Evolutionary conservation across 768 basidiomycete species (phyloP).

Genomic region (Suillus occidentalis): DNA sequence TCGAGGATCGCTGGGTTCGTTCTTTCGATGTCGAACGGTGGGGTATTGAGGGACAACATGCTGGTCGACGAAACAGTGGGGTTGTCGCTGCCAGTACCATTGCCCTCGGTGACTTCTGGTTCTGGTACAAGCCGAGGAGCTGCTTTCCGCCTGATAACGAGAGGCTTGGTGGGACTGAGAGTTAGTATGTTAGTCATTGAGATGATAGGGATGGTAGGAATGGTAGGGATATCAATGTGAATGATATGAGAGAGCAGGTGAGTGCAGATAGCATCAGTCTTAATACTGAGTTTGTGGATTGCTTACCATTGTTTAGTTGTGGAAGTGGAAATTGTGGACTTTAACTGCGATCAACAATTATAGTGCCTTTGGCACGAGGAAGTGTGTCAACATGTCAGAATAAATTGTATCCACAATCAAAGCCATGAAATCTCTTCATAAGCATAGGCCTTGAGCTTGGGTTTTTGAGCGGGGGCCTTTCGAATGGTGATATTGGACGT

Average conservation of each 20-base stretch:
- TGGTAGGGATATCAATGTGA: too few relatives aligned
- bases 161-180: not conserved
- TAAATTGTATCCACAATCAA: not conserved
- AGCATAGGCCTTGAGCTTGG: not conserved
- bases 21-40: conserved; percentile 31
- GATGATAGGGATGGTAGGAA: too few relatives aligned
- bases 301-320: not conserved
- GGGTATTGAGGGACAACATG: conserved; percentile 1
- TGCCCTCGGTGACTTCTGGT: conserved; percentile 11
- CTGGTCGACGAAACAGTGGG: conserved; percentile 24
- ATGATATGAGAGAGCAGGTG: too few relatives aligned
- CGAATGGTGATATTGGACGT: not conserved
- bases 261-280: not conserved
- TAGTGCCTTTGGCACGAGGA: not conserved
- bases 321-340: not conserved
- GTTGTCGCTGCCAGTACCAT: conserved; percentile 25
- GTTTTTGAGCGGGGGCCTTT: too few relatives aligned
- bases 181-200: not conserved
- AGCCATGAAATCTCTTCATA: not conserved
- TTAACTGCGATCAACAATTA: not conserved
- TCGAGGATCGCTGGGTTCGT: conserved; percentile 38
- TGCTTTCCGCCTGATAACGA: not conserved
- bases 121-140: not conserved
- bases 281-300: not conserved
- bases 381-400: not conserved